Percentiles rank a stretch among this genome's conserved stretches.
phyloP scores from a whole-genome alignment of 2,329 filamentous ascomycete genomes.

The Geosmithia morbida region DNA sequence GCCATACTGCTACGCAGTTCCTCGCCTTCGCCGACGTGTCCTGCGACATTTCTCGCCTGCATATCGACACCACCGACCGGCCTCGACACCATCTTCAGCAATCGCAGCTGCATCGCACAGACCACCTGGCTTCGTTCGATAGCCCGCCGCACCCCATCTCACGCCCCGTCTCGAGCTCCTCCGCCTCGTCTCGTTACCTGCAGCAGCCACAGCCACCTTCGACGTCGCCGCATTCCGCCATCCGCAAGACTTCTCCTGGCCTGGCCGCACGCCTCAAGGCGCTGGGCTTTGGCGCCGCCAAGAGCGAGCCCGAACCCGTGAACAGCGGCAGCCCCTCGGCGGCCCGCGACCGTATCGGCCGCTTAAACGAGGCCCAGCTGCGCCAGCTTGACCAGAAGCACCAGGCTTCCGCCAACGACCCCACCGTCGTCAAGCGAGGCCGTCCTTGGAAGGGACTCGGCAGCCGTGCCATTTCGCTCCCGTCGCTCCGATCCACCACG shows the following conservation, averaged over 20 bases:
- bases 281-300: slow-evolving; percentile 39
- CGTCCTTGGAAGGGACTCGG: slow-evolving; percentile 59
- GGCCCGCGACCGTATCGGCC: slow-evolving; percentile 39
- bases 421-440: slow-evolving; percentile 48
- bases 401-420: slow-evolving; percentile 33
- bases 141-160: neutral
- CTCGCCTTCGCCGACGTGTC: slow-evolving; percentile 26
- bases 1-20: slow-evolving; percentile 4
- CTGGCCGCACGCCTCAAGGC: slow-evolving; percentile 51
- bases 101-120: neutral
- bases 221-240: slow-evolving; percentile 7
- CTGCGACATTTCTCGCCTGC: slow-evolving; percentile 22
- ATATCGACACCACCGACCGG: slow-evolving; percentile 1
- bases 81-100: slow-evolving; percentile 1
- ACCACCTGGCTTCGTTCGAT: slow-evolving; percentile 1
- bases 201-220: slow-evolving; percentile 5
- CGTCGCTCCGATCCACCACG: slow-evolving; percentile 15
- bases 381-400: slow-evolving; percentile 55
- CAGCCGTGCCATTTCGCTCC: slow-evolving; percentile 19
- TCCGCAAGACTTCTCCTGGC: slow-evolving; percentile 48
- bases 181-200: neutral
- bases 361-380: slow-evolving; percentile 56
- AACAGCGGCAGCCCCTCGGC: slow-evolving; percentile 9
- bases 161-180: slow-evolving; percentile 1
- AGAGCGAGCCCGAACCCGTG: slow-evolving; percentile 19